Evolutionary conservation across 2,329 filamentous ascomycete genomes (phyloP), one percentile per base, ranked within the genome.

Genomic region (Cladophialophora carrionii): DNA sequence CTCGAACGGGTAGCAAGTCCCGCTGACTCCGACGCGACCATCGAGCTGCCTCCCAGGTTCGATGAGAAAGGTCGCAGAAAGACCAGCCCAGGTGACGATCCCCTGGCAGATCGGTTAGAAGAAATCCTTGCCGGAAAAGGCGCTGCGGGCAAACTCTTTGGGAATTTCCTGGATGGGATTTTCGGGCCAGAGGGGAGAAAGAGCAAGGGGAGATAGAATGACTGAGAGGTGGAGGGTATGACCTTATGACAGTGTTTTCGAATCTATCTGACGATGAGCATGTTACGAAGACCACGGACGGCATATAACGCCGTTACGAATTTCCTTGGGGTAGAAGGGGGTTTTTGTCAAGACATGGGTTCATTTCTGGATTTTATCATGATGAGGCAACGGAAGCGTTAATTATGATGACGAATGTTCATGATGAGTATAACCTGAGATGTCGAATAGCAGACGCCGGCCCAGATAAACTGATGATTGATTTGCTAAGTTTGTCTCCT

Each of bases 11-110:
- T 63, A 54, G 41, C 61, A 58, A 62, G 69, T 66, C 54, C 70
- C 20, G 63, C 72, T 4, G 76, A 78, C 46, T 81, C 79, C 1
- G 79, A 81, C 59, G 75, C 76, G 17, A 81, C 79, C 1, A 72
- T 80, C 32, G 79, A 81, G 12, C 68, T 81, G 2, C 79, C 79
- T 5, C 73, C 77, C 32, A 75, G 79, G 6, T 81, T 81, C 65
- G 79, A 81, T 65, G 72, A 74, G 12, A 71, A 78, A 10, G 79
- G 79, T 7, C 73, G 74, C 46, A 76, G 72, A 46, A 74, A 79
- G 53, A 71, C 74, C 1, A 72, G 77, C 37, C 67, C 63, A 2
- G 72, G 68, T 7, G 73, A 76, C 46, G 74, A 78, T 65, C 71
- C 74, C 10, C 68, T 79, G 12, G 73, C 73, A 7, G 75, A 76